These are phyloP conservation scores for Russula sp. DNA, from an alignment of 768 basidiomycete species.

Conservation along the genomic window DNA sequence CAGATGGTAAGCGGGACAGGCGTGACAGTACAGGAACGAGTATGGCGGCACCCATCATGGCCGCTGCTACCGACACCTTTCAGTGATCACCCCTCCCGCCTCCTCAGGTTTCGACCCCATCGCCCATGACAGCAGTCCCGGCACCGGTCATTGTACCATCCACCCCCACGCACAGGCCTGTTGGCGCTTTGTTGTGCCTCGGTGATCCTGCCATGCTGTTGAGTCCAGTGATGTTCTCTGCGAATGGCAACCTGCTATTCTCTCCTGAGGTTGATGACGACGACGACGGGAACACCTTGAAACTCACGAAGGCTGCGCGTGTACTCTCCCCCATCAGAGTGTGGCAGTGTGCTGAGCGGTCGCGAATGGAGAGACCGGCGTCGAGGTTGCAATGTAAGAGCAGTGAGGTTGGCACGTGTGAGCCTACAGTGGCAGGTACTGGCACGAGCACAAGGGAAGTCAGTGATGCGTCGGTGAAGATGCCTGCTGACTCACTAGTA, in stretches of 20 bases:
- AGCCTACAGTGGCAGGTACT: neutral
- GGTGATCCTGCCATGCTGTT: neutral
- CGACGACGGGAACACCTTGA: constrained; percentile 3
- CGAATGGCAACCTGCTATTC: constrained; percentile 32
- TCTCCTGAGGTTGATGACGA: constrained; percentile 31
- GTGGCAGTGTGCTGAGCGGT: constrained; percentile 29
- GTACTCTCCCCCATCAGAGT: constrained; percentile 27
- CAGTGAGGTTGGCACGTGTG: neutral
- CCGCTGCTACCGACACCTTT: constrained; percentile 18
- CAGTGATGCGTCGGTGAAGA: constrained; percentile 37
- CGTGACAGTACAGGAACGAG: neutral
- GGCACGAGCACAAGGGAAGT: constrained; percentile 12
- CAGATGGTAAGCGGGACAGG: no score
- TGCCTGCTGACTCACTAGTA: no score
- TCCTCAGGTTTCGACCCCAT: neutral
- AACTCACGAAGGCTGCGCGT: neutral
- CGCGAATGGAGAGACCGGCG: neutral
- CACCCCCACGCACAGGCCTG: constrained; percentile 20
- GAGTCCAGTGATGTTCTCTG: constrained; percentile 9
- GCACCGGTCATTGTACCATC: constrained; percentile 9
- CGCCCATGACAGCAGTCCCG: neutral
- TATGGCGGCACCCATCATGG: constrained; percentile 16
- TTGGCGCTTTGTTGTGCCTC: neutral
- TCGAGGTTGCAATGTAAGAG: constrained; percentile 21
- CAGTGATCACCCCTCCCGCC: constrained; percentile 17